Conservation (phyloP, 345 rosid species). For the Triadica sebifera region DNA sequence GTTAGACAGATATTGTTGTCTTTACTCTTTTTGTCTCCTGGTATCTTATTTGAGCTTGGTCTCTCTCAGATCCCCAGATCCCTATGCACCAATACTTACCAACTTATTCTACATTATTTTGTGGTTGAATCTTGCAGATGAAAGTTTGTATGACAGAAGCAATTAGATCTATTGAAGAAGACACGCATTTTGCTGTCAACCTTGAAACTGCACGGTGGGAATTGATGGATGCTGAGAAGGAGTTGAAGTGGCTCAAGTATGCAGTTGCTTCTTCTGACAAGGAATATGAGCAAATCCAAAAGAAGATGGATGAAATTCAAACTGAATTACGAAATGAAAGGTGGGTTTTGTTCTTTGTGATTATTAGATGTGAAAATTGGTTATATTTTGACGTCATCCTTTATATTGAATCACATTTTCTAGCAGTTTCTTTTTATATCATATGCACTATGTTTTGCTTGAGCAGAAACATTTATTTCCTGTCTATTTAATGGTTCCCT, state of each 20-base stretch:
- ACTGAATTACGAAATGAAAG: constrained; percentile 62
- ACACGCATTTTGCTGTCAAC: constrained; percentile 55
- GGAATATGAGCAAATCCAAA: constrained; percentile 72
- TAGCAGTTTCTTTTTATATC: not conserved
- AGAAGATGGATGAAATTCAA: constrained; percentile 52
- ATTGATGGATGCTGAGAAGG: constrained; percentile 81
- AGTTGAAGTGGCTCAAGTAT: constrained; percentile 77
- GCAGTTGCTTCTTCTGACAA: constrained; percentile 68
- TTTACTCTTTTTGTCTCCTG: not conserved
- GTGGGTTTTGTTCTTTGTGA: constrained; percentile 31
- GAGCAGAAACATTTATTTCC: not conserved
- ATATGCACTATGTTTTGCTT: not conserved
- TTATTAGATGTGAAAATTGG: not conserved
- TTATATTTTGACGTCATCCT: not conserved
- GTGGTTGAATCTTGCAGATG: constrained; percentile 58
- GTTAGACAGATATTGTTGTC: not conserved
- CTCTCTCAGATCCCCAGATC: not conserved
- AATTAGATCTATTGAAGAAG: constrained; percentile 61
- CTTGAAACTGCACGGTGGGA: constrained; percentile 76
- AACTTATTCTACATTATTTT: not conserved
- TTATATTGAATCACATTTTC: too few relatives aligned
- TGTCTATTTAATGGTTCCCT: not conserved
- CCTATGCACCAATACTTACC: not conserved
- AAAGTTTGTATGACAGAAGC: constrained; percentile 66
- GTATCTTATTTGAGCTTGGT: not conserved